Conservation (phyloP, 805 yeast species). For the Wickerhamia fluorescens region DNA sequence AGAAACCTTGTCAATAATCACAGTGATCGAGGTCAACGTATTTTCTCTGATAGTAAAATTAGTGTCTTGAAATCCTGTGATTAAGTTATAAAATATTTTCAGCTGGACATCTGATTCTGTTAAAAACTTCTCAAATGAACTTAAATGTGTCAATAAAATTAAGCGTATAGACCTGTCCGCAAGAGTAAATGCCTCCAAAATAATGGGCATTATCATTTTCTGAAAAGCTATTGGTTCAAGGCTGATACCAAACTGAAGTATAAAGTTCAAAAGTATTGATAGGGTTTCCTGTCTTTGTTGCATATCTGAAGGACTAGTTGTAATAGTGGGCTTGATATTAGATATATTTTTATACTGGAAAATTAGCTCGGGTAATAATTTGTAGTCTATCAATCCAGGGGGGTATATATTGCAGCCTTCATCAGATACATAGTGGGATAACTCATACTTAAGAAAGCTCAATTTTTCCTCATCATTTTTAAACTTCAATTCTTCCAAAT, state of each 20-base stretch:
- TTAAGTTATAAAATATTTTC: constrained; percentile 57
- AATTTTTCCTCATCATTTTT: constrained; percentile 49
- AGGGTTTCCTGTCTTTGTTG: constrained; percentile 30
- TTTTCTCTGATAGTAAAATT: constrained; percentile 75
- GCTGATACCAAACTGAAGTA: constrained; percentile 29
- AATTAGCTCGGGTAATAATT: constrained; percentile 65
- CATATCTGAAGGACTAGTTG: constrained; percentile 21
- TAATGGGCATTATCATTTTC: constrained; percentile 47
- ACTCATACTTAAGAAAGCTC: constrained; percentile 27
- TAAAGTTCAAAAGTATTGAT: constrained; percentile 32
- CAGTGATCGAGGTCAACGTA: constrained; percentile 60
- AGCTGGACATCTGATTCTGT: constrained; percentile 58
- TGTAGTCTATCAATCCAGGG: constrained; percentile 48
- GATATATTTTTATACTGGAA: constrained; percentile 32
- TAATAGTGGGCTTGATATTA: constrained; percentile 18
- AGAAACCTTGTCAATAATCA: constrained; percentile 57
- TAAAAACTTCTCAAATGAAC: constrained; percentile 44
- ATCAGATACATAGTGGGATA: constrained; percentile 13
- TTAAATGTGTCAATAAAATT: constrained; percentile 58
- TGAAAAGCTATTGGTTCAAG: constrained; percentile 29
- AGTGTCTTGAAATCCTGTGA: constrained; percentile 83
- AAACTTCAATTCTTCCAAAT: constrained; percentile 50
- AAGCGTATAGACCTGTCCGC: constrained; percentile 76
- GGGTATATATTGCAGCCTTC: constrained; percentile 24
- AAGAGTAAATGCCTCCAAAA: constrained; percentile 54